Base-by-base conservation (phyloP, 345 rosid genomes). In the Eucalyptus tenuipes region DNA sequence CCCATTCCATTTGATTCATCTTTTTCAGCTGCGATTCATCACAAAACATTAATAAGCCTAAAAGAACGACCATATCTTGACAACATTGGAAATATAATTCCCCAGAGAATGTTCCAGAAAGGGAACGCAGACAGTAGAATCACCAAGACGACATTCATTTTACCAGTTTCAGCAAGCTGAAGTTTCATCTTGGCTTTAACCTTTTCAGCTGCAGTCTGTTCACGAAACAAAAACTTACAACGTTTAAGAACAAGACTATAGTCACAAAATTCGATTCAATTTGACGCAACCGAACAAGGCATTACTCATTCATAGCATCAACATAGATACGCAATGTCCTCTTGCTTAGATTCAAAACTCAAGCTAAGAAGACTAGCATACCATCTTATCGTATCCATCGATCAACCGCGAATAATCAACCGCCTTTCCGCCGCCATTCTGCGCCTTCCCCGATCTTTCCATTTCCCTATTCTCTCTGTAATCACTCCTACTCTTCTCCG, bases 101-200 rank as follows among this genome's bases (percentile, higher is more conserved):
- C 13, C 42, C 44, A 40, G 82, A 20, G 42, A 75, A 37, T 37
- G 82, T 37, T 75, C 45, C 82, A 75, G 82, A 37, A 18, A 75
- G 27, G 8, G 82, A 37, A 75, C 10, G 81, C 45, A 37, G 45
- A 10, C 81, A 37, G 82, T 6, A 75, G 27, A 82, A 37, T 13
- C 55, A 79, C 55, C 49, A 49, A 47, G 48, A 88, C 31, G 20
- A 49, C 45, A 37, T 37, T 2, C 13, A 29, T 45, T 37, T 89
- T 91, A 96, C 99, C 97, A 79, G 99, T 95, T 91, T 95, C 96
- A 90, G 92, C 90, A 89, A 97, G 99, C 94, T 96, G 98, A 88
- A 93, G 91, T 90, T 96, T 97, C 98, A 94, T 97, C 95, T 92
- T 95, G 88, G 99, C 99, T 91, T 97, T 97, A 86, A 96, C 98